phyloP scores from a whole-genome alignment of 768 basidiomycete genomes.

The Tylopilus felleus region DNA sequence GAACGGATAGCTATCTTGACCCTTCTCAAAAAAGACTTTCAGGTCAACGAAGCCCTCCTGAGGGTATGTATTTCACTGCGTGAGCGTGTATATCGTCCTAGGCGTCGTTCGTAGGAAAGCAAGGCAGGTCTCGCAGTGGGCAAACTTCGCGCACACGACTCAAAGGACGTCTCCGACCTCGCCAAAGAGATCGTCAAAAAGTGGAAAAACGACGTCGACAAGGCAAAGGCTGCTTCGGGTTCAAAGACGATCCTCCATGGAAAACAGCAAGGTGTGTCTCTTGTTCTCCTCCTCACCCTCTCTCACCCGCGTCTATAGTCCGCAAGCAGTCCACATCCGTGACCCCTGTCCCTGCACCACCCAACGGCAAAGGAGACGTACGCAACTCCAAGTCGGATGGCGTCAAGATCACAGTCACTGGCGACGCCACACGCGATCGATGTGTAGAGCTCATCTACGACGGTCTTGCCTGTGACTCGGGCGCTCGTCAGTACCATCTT shows the following conservation, averaged over 20 bases:
- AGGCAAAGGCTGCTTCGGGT: slow-evolving; percentile 42
- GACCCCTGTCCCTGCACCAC: slow-evolving; percentile 35
- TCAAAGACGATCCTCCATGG: slow-evolving; percentile 15
- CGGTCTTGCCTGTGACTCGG: slow-evolving; percentile 81
- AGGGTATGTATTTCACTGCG: slow-evolving; percentile 53
- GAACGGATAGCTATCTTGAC: slow-evolving; percentile 60
- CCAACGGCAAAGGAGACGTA: slow-evolving; percentile 33
- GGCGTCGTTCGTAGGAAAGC: slow-evolving; percentile 60
- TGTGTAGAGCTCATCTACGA: slow-evolving; percentile 91
- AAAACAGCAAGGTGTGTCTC: slow-evolving; percentile 38
- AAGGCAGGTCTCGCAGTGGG: slow-evolving; percentile 91
- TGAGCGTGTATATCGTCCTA: neutral
- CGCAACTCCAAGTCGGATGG: slow-evolving; percentile 74
- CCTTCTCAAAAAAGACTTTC: slow-evolving; percentile 60
- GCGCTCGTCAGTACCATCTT: slow-evolving; percentile 65
- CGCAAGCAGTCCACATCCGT: slow-evolving; percentile 35
- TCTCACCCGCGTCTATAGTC: slow-evolving; percentile 16
- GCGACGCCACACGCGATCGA: slow-evolving; percentile 79
- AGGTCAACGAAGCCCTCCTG: slow-evolving; percentile 68
- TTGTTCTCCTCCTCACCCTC: neutral
- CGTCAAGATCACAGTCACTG: slow-evolving; percentile 49
- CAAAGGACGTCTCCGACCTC: slow-evolving; percentile 71
- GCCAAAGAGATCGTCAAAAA: slow-evolving; percentile 90
- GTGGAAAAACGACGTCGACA: slow-evolving; percentile 88
- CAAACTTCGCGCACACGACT: slow-evolving; percentile 72